Evolutionary conservation across 192 early-diverging fungal species (phyloP).

Genomic region (Coemansia sp.): DNA sequence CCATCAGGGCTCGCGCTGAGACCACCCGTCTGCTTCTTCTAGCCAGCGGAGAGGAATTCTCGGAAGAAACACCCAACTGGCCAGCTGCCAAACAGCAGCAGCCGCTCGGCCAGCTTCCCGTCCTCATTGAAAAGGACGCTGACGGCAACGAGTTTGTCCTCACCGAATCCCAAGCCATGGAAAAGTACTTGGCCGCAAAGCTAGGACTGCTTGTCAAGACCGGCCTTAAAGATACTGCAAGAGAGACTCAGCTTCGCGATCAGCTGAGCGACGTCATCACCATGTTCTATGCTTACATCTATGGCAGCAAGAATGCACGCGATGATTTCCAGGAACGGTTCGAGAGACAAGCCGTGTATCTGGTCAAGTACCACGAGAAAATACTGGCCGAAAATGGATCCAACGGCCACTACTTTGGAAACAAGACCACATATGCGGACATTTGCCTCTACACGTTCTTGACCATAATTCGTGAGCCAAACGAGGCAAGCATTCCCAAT

Average conservation of each 20-base stretch:
- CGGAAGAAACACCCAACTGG: constrained; percentile 35
- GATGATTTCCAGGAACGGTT: neutral
- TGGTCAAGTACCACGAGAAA: constrained; percentile 43
- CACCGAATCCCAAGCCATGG: constrained; percentile 49
- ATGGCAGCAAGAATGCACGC: constrained; percentile 4
- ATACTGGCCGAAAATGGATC: constrained; percentile 52
- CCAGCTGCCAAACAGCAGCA: constrained; percentile 38
- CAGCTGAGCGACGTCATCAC: constrained; percentile 17
- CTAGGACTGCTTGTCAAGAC: constrained; percentile 26
- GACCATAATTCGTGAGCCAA: neutral
- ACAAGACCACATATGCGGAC: constrained; percentile 42
- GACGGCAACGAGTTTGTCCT: constrained; percentile 26
- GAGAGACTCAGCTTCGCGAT: constrained; percentile 23
- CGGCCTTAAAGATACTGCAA: constrained; percentile 21
- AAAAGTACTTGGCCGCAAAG: constrained; percentile 50
- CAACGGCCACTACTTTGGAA: constrained; percentile 57
- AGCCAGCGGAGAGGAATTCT: constrained; percentile 32
- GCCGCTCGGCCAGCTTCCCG: constrained; percentile 54
- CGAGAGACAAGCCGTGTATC: constrained; percentile 8
- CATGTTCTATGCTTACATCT: constrained; percentile 1
- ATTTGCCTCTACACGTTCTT: constrained; percentile 2
- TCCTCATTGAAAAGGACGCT: constrained; percentile 42
- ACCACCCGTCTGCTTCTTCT: constrained; percentile 36
- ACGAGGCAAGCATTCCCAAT: neutral
- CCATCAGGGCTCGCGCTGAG: constrained; percentile 28